Conservation (phyloP, 2,329 filamentous ascomycete genomes). For the Diaporthe aspalathi region DNA sequence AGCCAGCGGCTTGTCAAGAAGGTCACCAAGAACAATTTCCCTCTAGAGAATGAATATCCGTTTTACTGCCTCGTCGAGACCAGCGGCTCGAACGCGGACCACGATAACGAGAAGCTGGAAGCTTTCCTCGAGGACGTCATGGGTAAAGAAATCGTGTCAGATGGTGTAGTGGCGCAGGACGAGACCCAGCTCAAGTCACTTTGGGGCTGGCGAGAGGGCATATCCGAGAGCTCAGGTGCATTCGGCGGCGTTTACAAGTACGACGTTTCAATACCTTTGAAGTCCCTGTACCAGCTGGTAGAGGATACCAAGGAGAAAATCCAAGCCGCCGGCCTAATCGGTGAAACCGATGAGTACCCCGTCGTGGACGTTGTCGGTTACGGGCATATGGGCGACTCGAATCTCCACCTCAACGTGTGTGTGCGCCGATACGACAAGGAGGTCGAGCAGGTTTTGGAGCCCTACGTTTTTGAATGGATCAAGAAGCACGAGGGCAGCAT, state of each 20-base stretch:
- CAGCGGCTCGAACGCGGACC: slow-evolving; percentile 91
- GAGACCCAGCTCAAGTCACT: slow-evolving; percentile 88
- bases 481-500: slow-evolving; percentile 89
- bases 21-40: slow-evolving; percentile 81
- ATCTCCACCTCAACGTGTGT: slow-evolving; percentile 92
- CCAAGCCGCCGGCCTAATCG: slow-evolving; percentile 78
- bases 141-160: slow-evolving; percentile 84
- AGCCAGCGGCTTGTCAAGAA: slow-evolving; percentile 82
- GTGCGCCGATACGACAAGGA: slow-evolving; percentile 85
- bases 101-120: slow-evolving; percentile 92
- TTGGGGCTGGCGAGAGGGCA: slow-evolving; percentile 94
- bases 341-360: slow-evolving; percentile 79
- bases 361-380: slow-evolving; percentile 94
- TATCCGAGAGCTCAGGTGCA: slow-evolving; percentile 88
- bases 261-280: slow-evolving; percentile 92
- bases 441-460: slow-evolving; percentile 89
- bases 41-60: slow-evolving; percentile 84
- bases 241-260: slow-evolving; percentile 99
- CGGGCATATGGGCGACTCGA: slow-evolving; percentile 97
- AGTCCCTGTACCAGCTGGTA: slow-evolving; percentile 88
- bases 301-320: slow-evolving; percentile 84
- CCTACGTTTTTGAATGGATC: slow-evolving; percentile 98
- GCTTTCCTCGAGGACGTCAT: slow-evolving; percentile 92
- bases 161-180: slow-evolving; percentile 93
- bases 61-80: slow-evolving; percentile 99